Percentiles rank a stretch among this genome's conserved stretches.
Evolutionary conservation across 1,284 basidiomycete genomes (phyloP).

Genomic region (Crucibulum cyathiforme): DNA sequence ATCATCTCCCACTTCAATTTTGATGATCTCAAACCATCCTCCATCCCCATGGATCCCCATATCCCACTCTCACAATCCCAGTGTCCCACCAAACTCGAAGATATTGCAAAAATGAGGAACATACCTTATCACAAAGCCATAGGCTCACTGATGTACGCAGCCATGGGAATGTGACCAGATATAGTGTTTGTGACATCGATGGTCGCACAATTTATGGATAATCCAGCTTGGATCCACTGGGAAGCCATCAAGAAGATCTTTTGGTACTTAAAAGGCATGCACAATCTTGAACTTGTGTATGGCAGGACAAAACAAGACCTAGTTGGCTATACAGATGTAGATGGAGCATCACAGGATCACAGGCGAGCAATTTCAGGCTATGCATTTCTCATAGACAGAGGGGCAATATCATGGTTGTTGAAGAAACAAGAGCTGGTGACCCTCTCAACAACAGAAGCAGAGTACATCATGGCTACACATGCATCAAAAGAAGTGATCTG

Average conservation of each 20-base stretch:
- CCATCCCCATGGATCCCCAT: background rate
- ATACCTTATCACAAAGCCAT: conserved; percentile 12
- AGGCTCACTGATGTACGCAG: conserved; percentile 33
- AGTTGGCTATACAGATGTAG: background rate
- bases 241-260: conserved; percentile 14
- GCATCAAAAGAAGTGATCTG: background rate
- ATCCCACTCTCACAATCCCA: background rate
- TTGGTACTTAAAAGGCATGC: conserved; percentile 24
- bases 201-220: conserved; percentile 18
- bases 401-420: background rate
- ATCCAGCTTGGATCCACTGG: conserved; percentile 19
- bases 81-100: background rate
- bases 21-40: background rate
- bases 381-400: background rate
- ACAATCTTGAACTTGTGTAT: conserved; percentile 4
- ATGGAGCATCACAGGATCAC: background rate
- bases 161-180: conserved; percentile 31
- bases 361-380: background rate
- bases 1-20: background rate
- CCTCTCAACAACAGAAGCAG: background rate
- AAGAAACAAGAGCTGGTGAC: background rate
- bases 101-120: background rate
- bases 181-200: conserved; percentile 23
- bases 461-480: background rate
- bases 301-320: background rate